These are phyloP conservation scores for Tetracentron sinense DNA, from an alignment of 164 flowering plant species.

Conservation along the genomic window DNA sequence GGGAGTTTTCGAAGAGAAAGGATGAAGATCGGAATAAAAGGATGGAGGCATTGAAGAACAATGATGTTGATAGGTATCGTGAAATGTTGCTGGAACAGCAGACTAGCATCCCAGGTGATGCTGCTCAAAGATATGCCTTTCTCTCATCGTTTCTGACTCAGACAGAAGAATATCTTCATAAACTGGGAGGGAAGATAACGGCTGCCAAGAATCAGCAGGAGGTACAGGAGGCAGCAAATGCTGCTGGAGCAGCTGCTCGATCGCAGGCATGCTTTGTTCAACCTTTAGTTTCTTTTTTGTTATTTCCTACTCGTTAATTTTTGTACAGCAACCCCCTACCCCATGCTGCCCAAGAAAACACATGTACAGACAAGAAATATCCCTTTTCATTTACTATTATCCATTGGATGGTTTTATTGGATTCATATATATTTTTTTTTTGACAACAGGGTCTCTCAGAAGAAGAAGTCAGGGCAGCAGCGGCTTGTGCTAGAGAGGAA, in stretches of 20 bases:
- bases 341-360: too few relatives aligned
- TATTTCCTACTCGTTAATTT: not conserved
- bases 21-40: constrained; percentile 89
- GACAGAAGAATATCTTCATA: constrained; percentile 94
- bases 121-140: constrained; percentile 89
- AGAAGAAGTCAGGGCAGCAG: constrained; percentile 95
- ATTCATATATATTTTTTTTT: too few relatives aligned
- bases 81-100: constrained; percentile 98
- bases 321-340: too few relatives aligned
- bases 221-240: constrained; percentile 85
- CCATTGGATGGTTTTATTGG: too few relatives aligned
- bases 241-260: constrained; percentile 86
- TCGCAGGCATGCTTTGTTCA: constrained; percentile 59
- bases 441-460: constrained; percentile 85
- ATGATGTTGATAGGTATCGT: constrained; percentile 97
- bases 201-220: constrained; percentile 95
- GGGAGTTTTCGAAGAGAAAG: constrained; percentile 92
- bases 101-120: constrained; percentile 88
- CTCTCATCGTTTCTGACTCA: constrained; percentile 91
- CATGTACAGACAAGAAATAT: too few relatives aligned
- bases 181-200: constrained; percentile 88
- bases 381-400: too few relatives aligned
- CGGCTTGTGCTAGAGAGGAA: constrained; percentile 96
- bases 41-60: constrained; percentile 99
- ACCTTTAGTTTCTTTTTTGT: not conserved